A percentile compares a stretch with the other conserved stretches of the same genome.
Conservation (phyloP, 2,329 filamentous ascomycete genomes). For the Fusarium sp. region DNA sequence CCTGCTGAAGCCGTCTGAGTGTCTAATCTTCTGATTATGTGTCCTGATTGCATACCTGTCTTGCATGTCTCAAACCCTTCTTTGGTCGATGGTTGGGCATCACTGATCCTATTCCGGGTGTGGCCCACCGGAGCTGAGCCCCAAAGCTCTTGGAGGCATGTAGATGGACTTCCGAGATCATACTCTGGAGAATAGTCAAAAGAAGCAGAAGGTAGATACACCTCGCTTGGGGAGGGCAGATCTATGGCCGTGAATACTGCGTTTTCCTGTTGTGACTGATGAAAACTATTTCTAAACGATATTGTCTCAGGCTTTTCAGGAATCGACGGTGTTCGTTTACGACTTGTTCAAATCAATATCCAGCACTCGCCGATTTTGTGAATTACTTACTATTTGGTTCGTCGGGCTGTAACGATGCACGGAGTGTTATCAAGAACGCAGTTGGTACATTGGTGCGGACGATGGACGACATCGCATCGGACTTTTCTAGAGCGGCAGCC, state of each 20-base stretch:
- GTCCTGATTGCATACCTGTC: background rate
- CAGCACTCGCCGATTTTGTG: rapidly evolving
- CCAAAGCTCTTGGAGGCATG: slow-evolving; percentile 2
- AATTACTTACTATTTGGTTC: slow-evolving; percentile 23
- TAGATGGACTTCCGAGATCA: background rate
- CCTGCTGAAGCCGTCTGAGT: background rate
- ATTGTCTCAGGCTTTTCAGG: background rate
- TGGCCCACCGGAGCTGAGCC: background rate
- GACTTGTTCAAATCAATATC: background rate
- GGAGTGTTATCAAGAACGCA: slow-evolving; percentile 27
- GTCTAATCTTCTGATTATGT: background rate
- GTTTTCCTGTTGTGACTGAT: background rate
- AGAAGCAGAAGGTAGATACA: background rate
- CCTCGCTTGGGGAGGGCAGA: background rate
- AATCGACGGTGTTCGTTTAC: background rate
- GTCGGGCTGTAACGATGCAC: slow-evolving; percentile 27
- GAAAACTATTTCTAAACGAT: background rate
- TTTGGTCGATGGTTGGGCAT: background rate
- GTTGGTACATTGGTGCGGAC: slow-evolving; percentile 27
- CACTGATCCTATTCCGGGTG: background rate
- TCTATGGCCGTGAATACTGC: background rate
- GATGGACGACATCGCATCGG: slow-evolving; percentile 31
- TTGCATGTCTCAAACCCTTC: background rate
- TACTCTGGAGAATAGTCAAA: background rate
- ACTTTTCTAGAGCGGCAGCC: slow-evolving; percentile 29